Evolutionary conservation across 2,329 filamentous ascomycete genomes (phyloP).

Genomic region (Pyrenochaeta sp.): DNA sequence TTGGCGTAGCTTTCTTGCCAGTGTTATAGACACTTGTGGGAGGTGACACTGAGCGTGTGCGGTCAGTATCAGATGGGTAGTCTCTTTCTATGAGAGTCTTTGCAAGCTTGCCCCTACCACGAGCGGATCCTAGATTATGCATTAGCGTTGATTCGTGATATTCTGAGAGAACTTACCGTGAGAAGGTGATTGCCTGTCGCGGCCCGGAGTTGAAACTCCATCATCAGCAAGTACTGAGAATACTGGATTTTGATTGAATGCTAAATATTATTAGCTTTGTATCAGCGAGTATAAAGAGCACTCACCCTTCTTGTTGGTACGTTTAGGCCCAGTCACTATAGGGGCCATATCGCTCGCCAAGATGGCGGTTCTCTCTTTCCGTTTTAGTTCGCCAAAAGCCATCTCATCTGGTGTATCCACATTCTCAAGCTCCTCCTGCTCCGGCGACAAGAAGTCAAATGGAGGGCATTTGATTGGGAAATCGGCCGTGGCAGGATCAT

Average conservation of each 20-base stretch:
- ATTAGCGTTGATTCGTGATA: neutral
- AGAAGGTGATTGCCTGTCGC: constrained; percentile 50
- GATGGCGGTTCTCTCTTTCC: constrained; percentile 74
- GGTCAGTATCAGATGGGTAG: constrained; percentile 55
- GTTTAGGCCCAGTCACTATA: constrained; percentile 62
- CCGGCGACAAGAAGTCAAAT: constrained; percentile 69
- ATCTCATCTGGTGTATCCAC: constrained; percentile 75
- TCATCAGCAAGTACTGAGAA: constrained; percentile 51
- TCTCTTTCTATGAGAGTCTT: constrained; percentile 46
- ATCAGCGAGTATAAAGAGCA: constrained; percentile 5
- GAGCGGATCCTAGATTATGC: constrained; percentile 40
- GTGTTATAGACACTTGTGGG: constrained; percentile 51
- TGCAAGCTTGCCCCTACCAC: constrained; percentile 44
- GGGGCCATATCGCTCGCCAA: constrained; percentile 77
- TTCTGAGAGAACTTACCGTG: constrained; percentile 32
- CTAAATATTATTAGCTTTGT: no score
- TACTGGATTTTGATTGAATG: constrained; percentile 51
- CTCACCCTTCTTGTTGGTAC: constrained; percentile 57
- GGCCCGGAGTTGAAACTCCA: constrained; percentile 48
- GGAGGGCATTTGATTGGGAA: constrained; percentile 67
- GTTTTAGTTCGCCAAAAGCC: constrained; percentile 75
- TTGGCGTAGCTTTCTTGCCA: constrained; percentile 46
- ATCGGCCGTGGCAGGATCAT: constrained; percentile 49
- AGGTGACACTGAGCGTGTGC: constrained; percentile 55
- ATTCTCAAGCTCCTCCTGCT: constrained; percentile 74